Conservation (phyloP, 345 rosid species). For the Passiflora organensis region DNA sequence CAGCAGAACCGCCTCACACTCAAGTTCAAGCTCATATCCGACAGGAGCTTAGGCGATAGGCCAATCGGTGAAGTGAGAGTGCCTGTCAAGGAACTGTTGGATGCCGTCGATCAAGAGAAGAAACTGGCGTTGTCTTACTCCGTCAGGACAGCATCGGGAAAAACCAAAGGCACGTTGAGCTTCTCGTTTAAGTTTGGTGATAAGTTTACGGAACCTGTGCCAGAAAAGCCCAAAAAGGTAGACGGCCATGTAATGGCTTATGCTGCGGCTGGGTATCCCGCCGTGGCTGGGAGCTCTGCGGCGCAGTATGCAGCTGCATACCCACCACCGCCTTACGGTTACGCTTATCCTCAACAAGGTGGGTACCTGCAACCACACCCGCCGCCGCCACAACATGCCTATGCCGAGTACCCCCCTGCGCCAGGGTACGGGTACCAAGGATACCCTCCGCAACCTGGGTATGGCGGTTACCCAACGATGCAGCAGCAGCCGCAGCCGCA, state of each 20-base stretch:
- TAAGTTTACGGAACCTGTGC: conserved; percentile 11
- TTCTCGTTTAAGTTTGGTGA: conserved; percentile 42
- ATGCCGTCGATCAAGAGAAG: background rate
- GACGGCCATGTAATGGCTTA: conserved; percentile 9
- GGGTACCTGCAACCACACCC: too few species aligned
- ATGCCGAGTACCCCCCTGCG: conserved; percentile 17
- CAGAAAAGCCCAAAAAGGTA: conserved; percentile 7
- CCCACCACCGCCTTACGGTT: conserved; percentile 7
- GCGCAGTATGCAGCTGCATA: background rate
- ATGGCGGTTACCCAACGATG: conserved; percentile 14
- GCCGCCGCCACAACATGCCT: conserved; percentile 6
- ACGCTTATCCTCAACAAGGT: conserved; percentile 22
- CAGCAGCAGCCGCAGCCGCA: conserved; percentile 13
- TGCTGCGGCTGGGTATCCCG: conserved; percentile 18
- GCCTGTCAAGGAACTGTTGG: conserved; percentile 52
- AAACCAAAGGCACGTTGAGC: conserved; percentile 31
- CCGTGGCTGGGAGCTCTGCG: background rate
- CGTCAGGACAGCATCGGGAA: conserved; percentile 32
- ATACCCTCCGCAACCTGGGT: conserved; percentile 12
- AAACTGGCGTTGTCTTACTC: conserved; percentile 13
- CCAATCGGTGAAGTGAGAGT: conserved; percentile 45
- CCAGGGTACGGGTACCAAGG: conserved; percentile 30
- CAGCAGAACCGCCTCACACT: conserved; percentile 35
- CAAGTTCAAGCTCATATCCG: conserved; percentile 37
- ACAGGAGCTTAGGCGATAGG: conserved; percentile 41